phyloP scores from a whole-genome alignment of 257 asterid genomes.

The Ilex asprella region DNA sequence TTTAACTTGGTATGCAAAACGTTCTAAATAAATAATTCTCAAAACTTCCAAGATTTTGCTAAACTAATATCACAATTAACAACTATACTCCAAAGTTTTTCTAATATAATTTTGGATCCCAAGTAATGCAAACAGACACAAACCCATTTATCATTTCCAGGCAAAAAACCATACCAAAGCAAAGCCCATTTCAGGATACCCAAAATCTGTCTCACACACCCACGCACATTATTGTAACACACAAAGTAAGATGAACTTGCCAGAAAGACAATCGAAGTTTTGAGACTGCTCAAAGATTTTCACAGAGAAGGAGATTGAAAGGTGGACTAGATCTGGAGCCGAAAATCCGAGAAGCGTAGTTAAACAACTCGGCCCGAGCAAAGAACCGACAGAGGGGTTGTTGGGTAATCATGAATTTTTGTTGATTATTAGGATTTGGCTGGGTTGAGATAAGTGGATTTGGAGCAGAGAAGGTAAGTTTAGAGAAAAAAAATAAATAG shows the following conservation, averaged over 20 bases:
- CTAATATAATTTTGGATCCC: too few species aligned
- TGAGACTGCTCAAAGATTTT: not conserved
- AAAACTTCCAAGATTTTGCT: too few species aligned
- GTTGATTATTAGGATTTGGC: too few species aligned
- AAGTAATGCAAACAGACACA: not conserved
- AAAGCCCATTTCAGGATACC: not conserved
- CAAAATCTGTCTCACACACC: not conserved
- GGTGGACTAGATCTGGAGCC: slow-evolving; percentile 17
- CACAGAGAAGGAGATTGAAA: slow-evolving; percentile 14
- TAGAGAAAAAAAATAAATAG: too few species aligned
- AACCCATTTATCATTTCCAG: not conserved
- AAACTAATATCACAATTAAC: too few species aligned
- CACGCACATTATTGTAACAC: not conserved
- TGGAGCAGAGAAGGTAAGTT: too few species aligned
- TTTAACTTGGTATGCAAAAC: not conserved
- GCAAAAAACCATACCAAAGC: not conserved
- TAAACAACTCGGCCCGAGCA: slow-evolving; percentile 18
- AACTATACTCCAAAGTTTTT: too few species aligned
- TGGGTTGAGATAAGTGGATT: too few species aligned
- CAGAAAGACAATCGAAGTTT: slow-evolving; percentile 14
- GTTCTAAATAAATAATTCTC: not conserved
- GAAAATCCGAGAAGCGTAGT: slow-evolving; percentile 20
- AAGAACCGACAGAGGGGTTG: slow-evolving; percentile 4
- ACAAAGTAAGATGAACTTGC: slow-evolving; percentile 18
- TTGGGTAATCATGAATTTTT: not conserved